Evolutionary conservation across 2,329 filamentous ascomycete genomes (phyloP), one percentile per base, ranked within the genome.

Genomic region (Alternaria metachromatica): DNA sequence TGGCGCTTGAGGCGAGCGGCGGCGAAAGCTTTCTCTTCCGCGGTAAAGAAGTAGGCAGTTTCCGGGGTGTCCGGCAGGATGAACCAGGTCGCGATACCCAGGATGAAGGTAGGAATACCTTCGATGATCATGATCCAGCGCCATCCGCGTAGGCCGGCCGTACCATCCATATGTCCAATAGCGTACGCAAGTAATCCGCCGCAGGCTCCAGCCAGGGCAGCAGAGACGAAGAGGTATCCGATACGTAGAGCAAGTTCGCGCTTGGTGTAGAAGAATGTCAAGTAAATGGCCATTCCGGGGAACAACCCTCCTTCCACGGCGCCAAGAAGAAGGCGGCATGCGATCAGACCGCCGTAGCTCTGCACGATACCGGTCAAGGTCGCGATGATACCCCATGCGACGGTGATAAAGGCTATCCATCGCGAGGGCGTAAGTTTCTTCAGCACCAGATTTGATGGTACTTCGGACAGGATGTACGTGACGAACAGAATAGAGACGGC

Each of bases 261-360:
- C 73, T 90, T 91, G 50, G 88, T 91, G 80, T 94, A 94, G 82
- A 92, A 93, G 68, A 93, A 86, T 0, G 91, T 93, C 18, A 94
- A 83, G 69, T 92, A 92, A 18, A 90, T 80, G 6, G 87, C 89
- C 67, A 91, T 80, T 0, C 90, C 90, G 0, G 91, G 90, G 67
- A 92, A 92, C 0, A 92, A 81, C 0, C 90, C 90, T 0, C 90
- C 90, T 78, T 92, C 90, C 43, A 92, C 84, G 7, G 86, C 83
- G 6, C 91, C 91, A 0, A 94, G 86, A 13, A 93, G 80, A 0
- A 94, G 74, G 6, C 91, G 88, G 66, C 88, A 89, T 6, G 87
- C 90, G n/a, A 94, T 80, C 5, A 94, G 82, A 3, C 87, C 84
- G 46, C 83, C 87, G 72, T 90, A 93, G 64, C 83, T 89, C 44